These are phyloP conservation scores for Mediolabrus comicus DNA, from an alignment of 108 stramenopile species.

Conservation along the genomic window DNA sequence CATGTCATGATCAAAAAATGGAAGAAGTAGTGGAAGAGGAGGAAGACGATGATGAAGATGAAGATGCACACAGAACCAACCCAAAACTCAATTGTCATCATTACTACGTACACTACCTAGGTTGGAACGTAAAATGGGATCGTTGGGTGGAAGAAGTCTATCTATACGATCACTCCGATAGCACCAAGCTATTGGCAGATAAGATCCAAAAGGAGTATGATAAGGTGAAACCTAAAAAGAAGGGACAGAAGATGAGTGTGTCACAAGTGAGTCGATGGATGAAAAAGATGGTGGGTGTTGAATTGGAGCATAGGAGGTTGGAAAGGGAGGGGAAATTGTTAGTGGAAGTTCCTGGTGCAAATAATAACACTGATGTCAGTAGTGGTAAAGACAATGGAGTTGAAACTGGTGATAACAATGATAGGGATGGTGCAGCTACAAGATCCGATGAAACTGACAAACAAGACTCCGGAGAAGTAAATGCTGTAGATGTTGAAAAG, in stretches of 20 bases:
- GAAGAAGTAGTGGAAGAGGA: conserved; percentile 1
- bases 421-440: conserved; percentile 3
- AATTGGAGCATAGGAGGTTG: conserved; percentile 27
- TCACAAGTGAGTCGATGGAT: conserved; percentile 14
- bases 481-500: neutral
- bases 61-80: conserved; percentile 3
- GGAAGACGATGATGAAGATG: conserved; percentile 22
- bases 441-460: neutral
- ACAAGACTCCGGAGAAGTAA: neutral
- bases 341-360: neutral
- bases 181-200: conserved; percentile 33
- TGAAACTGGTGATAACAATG: neutral
- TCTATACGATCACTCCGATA: conserved; percentile 44
- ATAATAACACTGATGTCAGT: conserved; percentile 3
- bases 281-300: conserved; percentile 20
- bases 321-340: conserved; percentile 13
- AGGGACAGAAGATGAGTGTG: conserved; percentile 27
- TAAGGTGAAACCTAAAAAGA: conserved; percentile 28
- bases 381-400: neutral
- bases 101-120: conserved; percentile 76
- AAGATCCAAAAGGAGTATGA: conserved; percentile 44
- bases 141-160: conserved; percentile 66
- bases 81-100: conserved; percentile 42
- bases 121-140: conserved; percentile 84
- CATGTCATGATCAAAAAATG: neutral